Percentiles rank a stretch among this genome's conserved stretches.
Conservation (phyloP, 2,329 filamentous ascomycete genomes). For the Seiridium unicorne region DNA sequence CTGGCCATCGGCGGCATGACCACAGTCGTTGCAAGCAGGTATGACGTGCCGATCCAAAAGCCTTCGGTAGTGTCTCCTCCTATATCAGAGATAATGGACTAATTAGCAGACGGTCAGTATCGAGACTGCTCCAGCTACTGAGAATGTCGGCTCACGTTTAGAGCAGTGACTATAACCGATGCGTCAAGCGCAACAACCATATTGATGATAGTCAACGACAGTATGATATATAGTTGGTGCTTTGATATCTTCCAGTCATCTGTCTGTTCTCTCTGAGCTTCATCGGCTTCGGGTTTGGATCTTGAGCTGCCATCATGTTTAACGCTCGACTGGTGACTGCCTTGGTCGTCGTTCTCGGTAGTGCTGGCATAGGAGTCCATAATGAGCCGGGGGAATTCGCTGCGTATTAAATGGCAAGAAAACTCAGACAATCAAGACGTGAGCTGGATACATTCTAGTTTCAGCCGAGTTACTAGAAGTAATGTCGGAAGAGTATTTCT, state of each 20-base stretch:
- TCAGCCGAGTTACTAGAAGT: too few species aligned
- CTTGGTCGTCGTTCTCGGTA: neutral
- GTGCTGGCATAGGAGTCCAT: neutral
- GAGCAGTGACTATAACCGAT: conserved; percentile 11
- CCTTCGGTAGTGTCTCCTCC: conserved; percentile 8
- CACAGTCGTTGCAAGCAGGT: conserved; percentile 9
- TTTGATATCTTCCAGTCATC: conserved; percentile 10
- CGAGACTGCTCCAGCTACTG: neutral
- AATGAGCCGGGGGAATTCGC: neutral
- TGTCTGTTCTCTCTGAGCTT: conserved; percentile 13
- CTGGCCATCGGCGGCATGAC: conserved; percentile 11
- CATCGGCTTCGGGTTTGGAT: neutral
- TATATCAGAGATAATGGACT: conserved; percentile 10
- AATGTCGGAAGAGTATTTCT: too few species aligned
- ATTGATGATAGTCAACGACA: conserved; percentile 10
- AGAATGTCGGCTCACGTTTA: conserved; percentile 1
- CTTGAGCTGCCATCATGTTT: neutral
- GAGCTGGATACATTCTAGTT: too few species aligned
- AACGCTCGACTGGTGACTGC: neutral
- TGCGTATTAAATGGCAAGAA: neutral
- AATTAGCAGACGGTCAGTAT: neutral
- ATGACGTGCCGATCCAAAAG: conserved; percentile 13
- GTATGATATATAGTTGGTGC: conserved; percentile 10
- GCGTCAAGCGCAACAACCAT: conserved; percentile 14
- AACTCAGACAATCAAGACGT: neutral